Evolutionary conservation across 345 rosid species (phyloP), one percentile per base, ranked within the genome.

Genomic region (Fremontodendron californicum): DNA sequence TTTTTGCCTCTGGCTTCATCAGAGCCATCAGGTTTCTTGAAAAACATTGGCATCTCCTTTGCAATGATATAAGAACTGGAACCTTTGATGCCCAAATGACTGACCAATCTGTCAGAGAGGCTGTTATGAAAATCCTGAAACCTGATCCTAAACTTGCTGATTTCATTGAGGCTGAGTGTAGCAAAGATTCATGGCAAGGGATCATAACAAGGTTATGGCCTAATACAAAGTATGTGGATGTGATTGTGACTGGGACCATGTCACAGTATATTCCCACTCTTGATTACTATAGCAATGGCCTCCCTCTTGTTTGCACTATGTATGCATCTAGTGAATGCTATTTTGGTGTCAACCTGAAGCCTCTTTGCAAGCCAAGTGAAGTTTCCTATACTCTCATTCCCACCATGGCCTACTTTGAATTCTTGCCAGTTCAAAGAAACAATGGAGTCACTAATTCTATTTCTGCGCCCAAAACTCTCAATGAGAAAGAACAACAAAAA

Each of bases 211-310:
- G 86, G 75, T 52, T 91, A 54, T 91, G 96, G 96, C 96, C 93
- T 23, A 91, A 91, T 79, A 89, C 93, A 4, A 91, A 90, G 83
- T 90, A 89, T 80, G 92, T 96, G 74, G 99, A 96, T 87, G 98
- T 96, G 70, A 93, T 95, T 82, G 98, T 93, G 88, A 95, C 99
- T 6, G 99, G 99, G 42, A 90, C 99, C 27, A 95, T 95, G 99
- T 95, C 98, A 75, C 99, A 95, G 79, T 95, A 95, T 31, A 95
- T 95, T 71, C 98, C 96, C 27, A 93, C 92, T 70, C 97, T 95
- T 60, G 99, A 95, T 82, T 92, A 87, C 77, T 92, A 93, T 43
- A 95, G 98, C 84, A 88, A 90, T 77, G 89, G 89, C 39, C 84
- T 95, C 81, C 98, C 99, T 67, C 87, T 95, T 35, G 98, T 95